Conservation (phyloP, 768 basidiomycete species). For the Epithele typhae region DNA sequence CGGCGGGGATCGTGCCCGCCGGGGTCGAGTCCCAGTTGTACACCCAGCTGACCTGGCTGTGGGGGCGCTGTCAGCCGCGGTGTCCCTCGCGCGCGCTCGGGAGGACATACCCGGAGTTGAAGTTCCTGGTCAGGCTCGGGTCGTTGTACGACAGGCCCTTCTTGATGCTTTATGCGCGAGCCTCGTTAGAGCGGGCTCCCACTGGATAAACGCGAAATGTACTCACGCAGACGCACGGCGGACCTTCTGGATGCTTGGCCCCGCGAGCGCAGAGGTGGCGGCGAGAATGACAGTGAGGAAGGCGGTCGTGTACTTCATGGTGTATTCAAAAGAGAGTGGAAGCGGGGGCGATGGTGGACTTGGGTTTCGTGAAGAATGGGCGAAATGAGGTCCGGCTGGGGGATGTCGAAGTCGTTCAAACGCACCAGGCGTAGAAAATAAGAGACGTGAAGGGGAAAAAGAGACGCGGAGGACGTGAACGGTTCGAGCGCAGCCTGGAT, state of each 20-base stretch:
- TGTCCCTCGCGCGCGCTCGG: not conserved
- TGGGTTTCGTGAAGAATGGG: too few species aligned
- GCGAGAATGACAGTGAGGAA: not conserved
- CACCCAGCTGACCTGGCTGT: slow-evolving; percentile 22
- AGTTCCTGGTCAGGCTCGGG: slow-evolving; percentile 15
- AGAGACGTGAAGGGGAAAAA: not conserved
- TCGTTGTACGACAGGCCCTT: slow-evolving; percentile 28
- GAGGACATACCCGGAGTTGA: slow-evolving; percentile 16
- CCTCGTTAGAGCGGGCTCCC: not conserved
- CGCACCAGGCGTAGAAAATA: not conserved
- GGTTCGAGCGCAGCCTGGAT: not conserved
- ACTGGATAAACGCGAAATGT: not conserved
- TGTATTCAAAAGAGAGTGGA: too few species aligned
- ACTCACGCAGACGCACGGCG: not conserved
- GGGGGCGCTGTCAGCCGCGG: not conserved
- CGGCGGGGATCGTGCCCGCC: slow-evolving; percentile 15
- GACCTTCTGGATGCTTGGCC: too few species aligned
- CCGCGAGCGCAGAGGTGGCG: not conserved
- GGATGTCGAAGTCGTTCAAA: too few species aligned
- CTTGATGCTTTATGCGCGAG: slow-evolving; percentile 16
- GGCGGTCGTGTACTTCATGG: too few species aligned
- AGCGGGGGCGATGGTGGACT: too few species aligned
- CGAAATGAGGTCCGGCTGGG: too few species aligned
- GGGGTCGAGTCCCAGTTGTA: slow-evolving; percentile 25
- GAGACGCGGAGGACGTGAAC: not conserved